Conservation (phyloP, 371 early-diverging fungal species). For the Mortierella sp. region DNA sequence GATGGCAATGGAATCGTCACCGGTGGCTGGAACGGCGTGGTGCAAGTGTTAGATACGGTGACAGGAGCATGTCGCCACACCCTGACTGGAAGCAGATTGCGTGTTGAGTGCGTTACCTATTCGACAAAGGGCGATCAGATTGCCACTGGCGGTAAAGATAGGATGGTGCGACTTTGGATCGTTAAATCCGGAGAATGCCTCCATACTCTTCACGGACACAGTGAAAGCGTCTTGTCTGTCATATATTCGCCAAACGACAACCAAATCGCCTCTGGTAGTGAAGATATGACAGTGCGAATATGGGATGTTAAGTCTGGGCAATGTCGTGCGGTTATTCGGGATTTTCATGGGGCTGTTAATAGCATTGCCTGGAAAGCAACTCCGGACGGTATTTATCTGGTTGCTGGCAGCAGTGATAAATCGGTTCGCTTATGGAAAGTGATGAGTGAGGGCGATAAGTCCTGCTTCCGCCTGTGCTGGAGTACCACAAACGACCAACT, state of each 20-base stretch:
- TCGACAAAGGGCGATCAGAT: neutral
- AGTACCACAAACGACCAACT: neutral
- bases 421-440: constrained; percentile 2
- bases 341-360: neutral
- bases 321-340: neutral
- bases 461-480: neutral
- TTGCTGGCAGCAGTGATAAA: neutral
- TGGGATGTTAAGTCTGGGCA: constrained; percentile 14
- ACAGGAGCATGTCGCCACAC: neutral
- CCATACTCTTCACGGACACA: neutral
- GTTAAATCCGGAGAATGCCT: neutral
- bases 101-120: neutral
- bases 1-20: neutral
- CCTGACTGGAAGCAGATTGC: neutral
- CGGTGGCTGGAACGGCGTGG: neutral
- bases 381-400: neutral
- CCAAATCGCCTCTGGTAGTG: constrained; percentile 4
- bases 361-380: constrained; percentile 2
- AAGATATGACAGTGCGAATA: constrained; percentile 10
- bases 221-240: neutral
- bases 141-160: neutral
- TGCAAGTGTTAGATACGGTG: neutral
- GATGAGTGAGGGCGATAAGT: neutral
- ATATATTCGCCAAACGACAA: constrained; percentile 5
- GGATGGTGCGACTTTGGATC: constrained; percentile 3